A percentile compares a stretch with the other conserved stretches of the same genome.
Evolutionary conservation across 2,329 filamentous ascomycete genomes (phyloP).

Genomic region (Colletotrichum lupini): DNA sequence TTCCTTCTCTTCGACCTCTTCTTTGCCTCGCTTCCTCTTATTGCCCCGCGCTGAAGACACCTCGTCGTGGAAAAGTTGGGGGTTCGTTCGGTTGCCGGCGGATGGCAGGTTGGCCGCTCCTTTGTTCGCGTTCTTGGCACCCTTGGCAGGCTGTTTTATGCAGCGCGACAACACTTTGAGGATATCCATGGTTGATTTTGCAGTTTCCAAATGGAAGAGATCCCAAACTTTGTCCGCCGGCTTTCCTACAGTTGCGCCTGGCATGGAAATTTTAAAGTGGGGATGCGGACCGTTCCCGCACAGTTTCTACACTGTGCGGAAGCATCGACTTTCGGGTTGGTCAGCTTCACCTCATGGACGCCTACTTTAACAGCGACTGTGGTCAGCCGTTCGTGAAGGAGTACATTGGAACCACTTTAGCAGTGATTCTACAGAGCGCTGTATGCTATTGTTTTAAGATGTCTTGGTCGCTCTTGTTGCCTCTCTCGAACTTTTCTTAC

Average conservation of each 20-base stretch:
- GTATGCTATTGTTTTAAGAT: too few relatives aligned
- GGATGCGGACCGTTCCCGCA: constrained; percentile 15
- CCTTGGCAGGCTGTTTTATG: constrained; percentile 65
- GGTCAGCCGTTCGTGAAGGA: not conserved
- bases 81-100: constrained; percentile 71
- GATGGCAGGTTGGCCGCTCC: constrained; percentile 67
- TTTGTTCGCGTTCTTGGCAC: constrained; percentile 43
- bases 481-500: too few relatives aligned
- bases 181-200: constrained; percentile 70
- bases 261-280: constrained; percentile 34
- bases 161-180: constrained; percentile 79
- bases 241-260: constrained; percentile 5
- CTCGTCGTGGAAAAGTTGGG: constrained; percentile 76
- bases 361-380: not conserved
- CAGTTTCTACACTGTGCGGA: not conserved
- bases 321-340: not conserved
- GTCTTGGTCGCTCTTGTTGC: too few relatives aligned
- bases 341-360: not conserved
- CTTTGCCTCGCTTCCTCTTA: constrained; percentile 65
- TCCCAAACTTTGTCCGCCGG: not conserved
- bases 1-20: constrained; percentile 43
- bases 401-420: not conserved
- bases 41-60: constrained; percentile 54
- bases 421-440: not conserved
- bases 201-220: not conserved